Percentiles rank a stretch among this genome's conserved stretches.
phyloP scores from a whole-genome alignment of 1,284 basidiomycete genomes.

The Stygiomarasmius scandens region DNA sequence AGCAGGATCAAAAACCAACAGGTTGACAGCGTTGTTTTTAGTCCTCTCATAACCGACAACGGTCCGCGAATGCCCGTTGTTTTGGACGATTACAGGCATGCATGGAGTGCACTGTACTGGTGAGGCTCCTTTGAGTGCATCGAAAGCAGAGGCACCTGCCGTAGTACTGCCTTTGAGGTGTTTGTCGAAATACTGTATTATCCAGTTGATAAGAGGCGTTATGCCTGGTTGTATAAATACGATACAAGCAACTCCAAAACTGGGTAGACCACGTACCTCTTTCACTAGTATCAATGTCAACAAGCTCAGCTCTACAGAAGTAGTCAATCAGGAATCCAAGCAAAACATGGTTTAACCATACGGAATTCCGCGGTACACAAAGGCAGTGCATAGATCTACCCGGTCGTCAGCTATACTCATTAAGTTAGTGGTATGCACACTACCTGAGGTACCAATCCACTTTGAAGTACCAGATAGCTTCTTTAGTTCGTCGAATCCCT shows the following conservation, averaged over 20 bases:
- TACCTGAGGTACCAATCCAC: slow-evolving; percentile 83
- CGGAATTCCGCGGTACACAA: slow-evolving; percentile 77
- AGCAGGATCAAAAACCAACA: slow-evolving; percentile 82
- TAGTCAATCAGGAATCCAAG: neutral
- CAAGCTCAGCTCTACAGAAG: slow-evolving; percentile 53
- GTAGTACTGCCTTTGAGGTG: slow-evolving; percentile 25
- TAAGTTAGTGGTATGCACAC: slow-evolving; percentile 7
- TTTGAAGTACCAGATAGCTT: slow-evolving; percentile 66
- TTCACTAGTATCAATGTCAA: slow-evolving; percentile 60
- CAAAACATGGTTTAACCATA: slow-evolving; percentile 39
- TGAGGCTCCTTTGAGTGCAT: slow-evolving; percentile 47
- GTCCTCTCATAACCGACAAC: slow-evolving; percentile 80
- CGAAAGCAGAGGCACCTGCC: slow-evolving; percentile 43
- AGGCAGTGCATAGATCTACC: slow-evolving; percentile 69
- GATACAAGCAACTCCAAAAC: no score
- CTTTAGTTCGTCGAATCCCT: slow-evolving; percentile 66
- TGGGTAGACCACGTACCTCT: slow-evolving; percentile 44
- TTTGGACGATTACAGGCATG: slow-evolving; percentile 82
- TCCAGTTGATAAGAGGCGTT: slow-evolving; percentile 60
- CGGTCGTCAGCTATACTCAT: neutral
- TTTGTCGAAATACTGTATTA: slow-evolving; percentile 66
- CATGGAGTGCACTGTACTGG: slow-evolving; percentile 59
- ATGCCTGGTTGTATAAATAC: slow-evolving; percentile 33
- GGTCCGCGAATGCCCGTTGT: slow-evolving; percentile 81
- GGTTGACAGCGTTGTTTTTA: slow-evolving; percentile 56